These are phyloP conservation scores for Takashimella koratensis DNA, from an alignment of 1,284 basidiomycete species.

Conservation along the genomic window DNA sequence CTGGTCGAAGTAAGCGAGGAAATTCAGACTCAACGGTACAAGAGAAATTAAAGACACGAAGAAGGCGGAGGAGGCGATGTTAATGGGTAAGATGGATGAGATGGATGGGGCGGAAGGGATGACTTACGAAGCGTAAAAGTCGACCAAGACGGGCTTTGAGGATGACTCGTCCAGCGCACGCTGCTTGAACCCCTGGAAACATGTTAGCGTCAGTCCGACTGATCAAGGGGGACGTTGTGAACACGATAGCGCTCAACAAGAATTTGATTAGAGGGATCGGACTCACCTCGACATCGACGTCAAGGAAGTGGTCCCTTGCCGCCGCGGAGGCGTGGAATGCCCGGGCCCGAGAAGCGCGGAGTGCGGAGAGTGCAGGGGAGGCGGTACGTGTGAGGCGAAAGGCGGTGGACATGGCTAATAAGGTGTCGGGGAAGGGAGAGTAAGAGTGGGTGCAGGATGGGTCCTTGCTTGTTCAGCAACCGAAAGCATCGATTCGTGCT, in stretches of 20 bases:
- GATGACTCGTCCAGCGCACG: constrained; percentile 19
- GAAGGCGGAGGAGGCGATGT: no score
- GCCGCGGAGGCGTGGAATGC: constrained; percentile 19
- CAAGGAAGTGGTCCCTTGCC: constrained; percentile 31
- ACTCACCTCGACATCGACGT: constrained; percentile 28
- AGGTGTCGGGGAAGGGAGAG: no score
- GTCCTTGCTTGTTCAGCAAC: no score
- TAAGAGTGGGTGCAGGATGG: no score
- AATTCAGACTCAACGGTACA: background rate
- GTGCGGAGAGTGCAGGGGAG: no score
- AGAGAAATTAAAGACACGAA: background rate
- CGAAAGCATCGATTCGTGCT: no score
- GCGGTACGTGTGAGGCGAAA: no score
- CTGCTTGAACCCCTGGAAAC: constrained; percentile 25
- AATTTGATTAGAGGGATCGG: background rate
- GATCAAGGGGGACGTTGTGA: background rate
- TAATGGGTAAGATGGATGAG: no score
- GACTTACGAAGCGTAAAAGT: constrained; percentile 47
- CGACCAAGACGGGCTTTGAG: constrained; percentile 43
- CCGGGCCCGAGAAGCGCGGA: constrained; percentile 1
- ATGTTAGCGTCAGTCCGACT: constrained; percentile 1
- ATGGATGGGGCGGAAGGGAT: no score
- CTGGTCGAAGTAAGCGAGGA: constrained; percentile 12
- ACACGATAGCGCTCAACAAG: no score
- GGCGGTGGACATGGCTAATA: no score